Base-by-base conservation (phyloP, 1,139 yeast species). In the Blastobotrys illinoisensis region DNA sequence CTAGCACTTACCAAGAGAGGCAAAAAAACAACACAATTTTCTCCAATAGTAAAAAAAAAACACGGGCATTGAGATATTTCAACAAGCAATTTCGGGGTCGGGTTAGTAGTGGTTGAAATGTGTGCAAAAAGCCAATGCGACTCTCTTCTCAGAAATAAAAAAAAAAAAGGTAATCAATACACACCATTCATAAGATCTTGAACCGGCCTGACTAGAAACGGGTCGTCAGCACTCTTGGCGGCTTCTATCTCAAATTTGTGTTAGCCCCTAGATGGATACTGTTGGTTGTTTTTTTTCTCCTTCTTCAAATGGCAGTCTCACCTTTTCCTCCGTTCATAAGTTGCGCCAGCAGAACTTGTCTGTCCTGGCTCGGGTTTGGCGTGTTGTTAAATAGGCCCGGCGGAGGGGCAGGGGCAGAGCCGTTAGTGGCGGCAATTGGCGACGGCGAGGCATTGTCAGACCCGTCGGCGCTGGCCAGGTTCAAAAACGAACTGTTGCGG, bases 321-420 rank as follows among this genome's bases (percentile, higher is more conserved):
- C 64, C 64, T 59, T 58, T 50, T 18, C 64, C 64, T 21, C 69
- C 69, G 51, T 69, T 70, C 73, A 71, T 67, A 49, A 71, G 60
- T 56, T 71, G 74, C 20, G 74, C 74, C 54, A 71, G 62, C 54
- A 71, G 65, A 54, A 70, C 74, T 46, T 68, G 72, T 58, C 72
- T 66, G 54, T 70, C 69, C 46, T 65, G 66, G 50, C 59, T 59
- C 49, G 59, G 56, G 48, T 52, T 61, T 47, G 53, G 48, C 53
- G 55, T 64, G 40, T 54, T 58, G 26, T 57, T 43, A 47, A 63
- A 59, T 24, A 67, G 55, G 6, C 70, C 71, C 9, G 71, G 69
- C 13, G 72, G 72, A 3, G 70, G 68, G 5, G 66, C 60, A 32
- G 69, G 57, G 16, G 16, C 40, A 32, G 40, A 13, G 40, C 40